phyloP scores from a whole-genome alignment of 495 filamentous ascomycete species.

The Lophiotrema nucula region DNA sequence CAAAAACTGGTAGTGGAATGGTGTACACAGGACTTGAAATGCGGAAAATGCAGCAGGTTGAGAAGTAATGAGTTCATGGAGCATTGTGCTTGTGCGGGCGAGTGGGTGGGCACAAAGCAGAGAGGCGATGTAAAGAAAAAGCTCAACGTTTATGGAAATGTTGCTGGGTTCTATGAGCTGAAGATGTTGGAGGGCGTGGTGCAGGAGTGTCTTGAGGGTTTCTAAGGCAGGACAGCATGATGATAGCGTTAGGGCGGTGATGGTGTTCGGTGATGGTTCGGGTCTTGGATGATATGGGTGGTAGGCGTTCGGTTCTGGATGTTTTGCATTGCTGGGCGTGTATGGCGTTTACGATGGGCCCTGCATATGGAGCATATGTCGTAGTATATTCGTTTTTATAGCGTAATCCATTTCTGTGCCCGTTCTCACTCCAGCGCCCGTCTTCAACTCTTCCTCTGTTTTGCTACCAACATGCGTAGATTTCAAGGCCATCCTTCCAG shows the following conservation, averaged over 20 bases:
- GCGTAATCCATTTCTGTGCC: background rate
- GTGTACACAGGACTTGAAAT: conserved; percentile 88
- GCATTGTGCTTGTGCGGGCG: conserved; percentile 88
- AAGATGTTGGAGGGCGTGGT: conserved; percentile 77
- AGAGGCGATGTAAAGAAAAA: conserved; percentile 64
- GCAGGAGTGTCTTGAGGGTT: conserved; percentile 45
- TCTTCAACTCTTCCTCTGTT: background rate
- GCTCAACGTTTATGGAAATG: conserved; percentile 67
- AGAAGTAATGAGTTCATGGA: conserved; percentile 93
- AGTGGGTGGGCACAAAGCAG: conserved; percentile 71
- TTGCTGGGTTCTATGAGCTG: conserved; percentile 74
- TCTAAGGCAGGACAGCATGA: conserved; percentile 8
- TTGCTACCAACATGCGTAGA: background rate
- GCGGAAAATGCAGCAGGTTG: conserved; percentile 61
- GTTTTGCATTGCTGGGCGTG: conserved; percentile 6
- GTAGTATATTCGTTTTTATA: background rate
- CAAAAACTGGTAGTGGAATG: conserved; percentile 74
- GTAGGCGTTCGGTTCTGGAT: no score
- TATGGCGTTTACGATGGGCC: conserved; percentile 13
- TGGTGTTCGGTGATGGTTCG: no score
- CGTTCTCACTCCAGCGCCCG: background rate
- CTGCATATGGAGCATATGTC: background rate
- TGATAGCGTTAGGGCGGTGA: no score
- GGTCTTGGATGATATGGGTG: no score
- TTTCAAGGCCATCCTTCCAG: background rate